phyloP scores from a whole-genome alignment of 2,329 filamentous ascomycete species.

The Xylaria sp. region DNA sequence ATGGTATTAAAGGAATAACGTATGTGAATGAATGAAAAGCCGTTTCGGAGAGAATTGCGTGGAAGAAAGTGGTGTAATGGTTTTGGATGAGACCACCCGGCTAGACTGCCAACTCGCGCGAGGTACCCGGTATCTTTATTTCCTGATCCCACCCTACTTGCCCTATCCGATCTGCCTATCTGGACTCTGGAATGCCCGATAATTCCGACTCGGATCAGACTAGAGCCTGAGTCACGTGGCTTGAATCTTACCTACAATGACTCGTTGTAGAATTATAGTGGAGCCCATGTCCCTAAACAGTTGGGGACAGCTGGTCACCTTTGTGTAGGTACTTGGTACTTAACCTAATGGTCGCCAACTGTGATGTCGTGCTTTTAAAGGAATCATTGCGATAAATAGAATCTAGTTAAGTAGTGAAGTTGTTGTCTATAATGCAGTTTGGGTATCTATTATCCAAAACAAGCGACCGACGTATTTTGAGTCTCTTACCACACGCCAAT shows the following conservation, averaged over 20 bases:
- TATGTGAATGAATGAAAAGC: conserved; percentile 8
- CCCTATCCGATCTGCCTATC: conserved; percentile 1
- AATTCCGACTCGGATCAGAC: conserved; percentile 6
- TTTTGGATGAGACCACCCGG: conserved; percentile 20
- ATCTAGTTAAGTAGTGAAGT: not conserved
- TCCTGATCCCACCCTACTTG: not conserved
- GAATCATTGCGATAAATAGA: not conserved
- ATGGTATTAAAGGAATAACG: conserved; percentile 3
- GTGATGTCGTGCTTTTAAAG: not conserved
- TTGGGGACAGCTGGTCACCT: not conserved
- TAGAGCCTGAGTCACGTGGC: conserved; percentile 13
- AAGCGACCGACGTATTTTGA: conserved; percentile 10
- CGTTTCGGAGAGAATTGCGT: conserved; percentile 16
- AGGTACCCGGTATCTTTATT: conserved; percentile 8
- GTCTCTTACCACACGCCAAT: conserved; percentile 17
- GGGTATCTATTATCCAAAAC: conserved; percentile 32
- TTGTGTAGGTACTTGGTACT: not conserved
- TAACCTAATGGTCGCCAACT: no score
- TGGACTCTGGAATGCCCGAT: conserved; percentile 9
- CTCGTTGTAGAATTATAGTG: not conserved
- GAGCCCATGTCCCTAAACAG: no score
- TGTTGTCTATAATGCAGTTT: conserved; percentile 23
- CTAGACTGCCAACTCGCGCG: not conserved
- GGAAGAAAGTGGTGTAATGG: conserved; percentile 24
- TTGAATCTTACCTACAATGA: not conserved